A percentile compares a stretch with the other conserved stretches of the same genome.
phyloP scores from a whole-genome alignment of 176 grass and related monocot species.

The Triticum aestivum region DNA sequence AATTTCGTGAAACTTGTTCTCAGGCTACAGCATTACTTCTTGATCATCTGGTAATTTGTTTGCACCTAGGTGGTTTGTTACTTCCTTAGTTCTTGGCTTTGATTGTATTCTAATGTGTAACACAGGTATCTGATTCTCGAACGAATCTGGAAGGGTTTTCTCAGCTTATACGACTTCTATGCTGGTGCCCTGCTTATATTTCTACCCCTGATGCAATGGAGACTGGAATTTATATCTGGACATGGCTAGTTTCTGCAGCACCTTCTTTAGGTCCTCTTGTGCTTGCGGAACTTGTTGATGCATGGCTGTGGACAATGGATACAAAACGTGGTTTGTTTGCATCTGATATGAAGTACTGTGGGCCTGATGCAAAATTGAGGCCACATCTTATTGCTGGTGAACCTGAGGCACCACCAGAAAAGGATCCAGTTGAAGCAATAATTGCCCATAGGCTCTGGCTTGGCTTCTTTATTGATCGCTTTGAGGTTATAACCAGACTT shows the following conservation, averaged over 20 bases:
- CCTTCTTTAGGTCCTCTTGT: conserved; percentile 90
- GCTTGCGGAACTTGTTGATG: conserved; percentile 95
- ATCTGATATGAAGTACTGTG: conserved; percentile 92
- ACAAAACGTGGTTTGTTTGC: conserved; percentile 96
- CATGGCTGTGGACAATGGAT: conserved; percentile 99
- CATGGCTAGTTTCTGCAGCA: conserved; percentile 95
- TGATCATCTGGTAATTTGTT: conserved; percentile 78
- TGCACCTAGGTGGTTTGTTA: background rate
- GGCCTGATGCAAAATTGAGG: conserved; percentile 94
- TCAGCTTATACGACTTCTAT: conserved; percentile 92
- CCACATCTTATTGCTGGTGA: conserved; percentile 96
- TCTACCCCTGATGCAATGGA: conserved; percentile 97
- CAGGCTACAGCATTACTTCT: conserved; percentile 97
- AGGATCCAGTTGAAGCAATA: conserved; percentile 90
- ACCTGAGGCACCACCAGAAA: conserved; percentile 79
- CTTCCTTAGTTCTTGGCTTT: conserved; percentile 18
- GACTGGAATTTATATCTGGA: conserved; percentile 99
- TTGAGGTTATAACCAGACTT: conserved; percentile 72
- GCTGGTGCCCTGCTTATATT: conserved; percentile 99
- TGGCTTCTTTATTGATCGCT: conserved; percentile 97
- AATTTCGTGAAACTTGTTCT: conserved; percentile 97
- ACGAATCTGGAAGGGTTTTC: conserved; percentile 88
- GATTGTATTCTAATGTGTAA: conserved; percentile 33
- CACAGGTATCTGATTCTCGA: conserved; percentile 72
- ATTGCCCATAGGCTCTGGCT: conserved; percentile 97